Conservation (phyloP, 768 basidiomycete genomes). For the Auricularia sp. region DNA sequence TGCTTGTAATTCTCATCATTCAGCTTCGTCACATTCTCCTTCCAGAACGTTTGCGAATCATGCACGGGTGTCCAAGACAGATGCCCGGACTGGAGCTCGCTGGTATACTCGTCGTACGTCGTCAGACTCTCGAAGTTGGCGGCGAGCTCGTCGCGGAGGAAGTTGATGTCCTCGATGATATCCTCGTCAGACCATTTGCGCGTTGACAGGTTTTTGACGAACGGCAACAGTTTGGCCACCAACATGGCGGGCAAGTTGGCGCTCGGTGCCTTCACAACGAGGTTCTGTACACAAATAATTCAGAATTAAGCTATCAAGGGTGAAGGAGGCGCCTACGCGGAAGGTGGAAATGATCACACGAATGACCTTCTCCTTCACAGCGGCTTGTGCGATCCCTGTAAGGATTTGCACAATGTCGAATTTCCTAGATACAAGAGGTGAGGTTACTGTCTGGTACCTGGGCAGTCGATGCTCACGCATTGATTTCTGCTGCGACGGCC, state of each 20-base stretch:
- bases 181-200: constrained; percentile 96
- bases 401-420: constrained; percentile 84
- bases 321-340: constrained; percentile 27
- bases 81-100: constrained; percentile 82
- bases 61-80: constrained; percentile 94
- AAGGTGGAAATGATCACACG: constrained; percentile 89
- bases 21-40: constrained; percentile 79
- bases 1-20: constrained; percentile 79
- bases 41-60: constrained; percentile 96
- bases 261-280: constrained; percentile 78
- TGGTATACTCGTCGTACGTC: constrained; percentile 92
- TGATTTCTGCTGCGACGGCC: constrained; percentile 73
- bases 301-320: too few relatives aligned
- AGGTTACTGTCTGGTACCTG: background rate
- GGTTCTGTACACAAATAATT: constrained; percentile 31
- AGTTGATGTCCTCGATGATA: constrained; percentile 82
- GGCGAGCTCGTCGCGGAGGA: constrained; percentile 77
- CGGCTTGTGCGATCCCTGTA: constrained; percentile 72
- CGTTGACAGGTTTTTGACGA: constrained; percentile 68
- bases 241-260: constrained; percentile 92
- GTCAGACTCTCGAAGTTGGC: constrained; percentile 80
- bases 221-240: constrained; percentile 75
- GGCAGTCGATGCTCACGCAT: constrained; percentile 47
- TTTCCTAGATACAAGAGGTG: constrained; percentile 39
- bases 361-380: constrained; percentile 95